Conservation (phyloP, 2,329 filamentous ascomycete genomes). For the Colletotrichum sp. region DNA sequence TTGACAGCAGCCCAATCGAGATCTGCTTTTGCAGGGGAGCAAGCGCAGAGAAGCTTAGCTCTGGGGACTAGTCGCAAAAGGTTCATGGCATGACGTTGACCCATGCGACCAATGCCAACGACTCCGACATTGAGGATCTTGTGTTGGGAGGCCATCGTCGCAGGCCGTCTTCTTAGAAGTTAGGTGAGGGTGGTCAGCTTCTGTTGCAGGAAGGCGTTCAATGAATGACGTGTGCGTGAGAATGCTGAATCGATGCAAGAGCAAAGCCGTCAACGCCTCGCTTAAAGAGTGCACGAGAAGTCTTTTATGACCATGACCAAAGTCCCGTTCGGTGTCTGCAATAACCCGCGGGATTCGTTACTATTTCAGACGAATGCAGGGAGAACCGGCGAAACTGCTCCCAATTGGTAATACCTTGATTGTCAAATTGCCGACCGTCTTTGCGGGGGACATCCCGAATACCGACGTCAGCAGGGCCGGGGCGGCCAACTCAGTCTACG, state of each 20-base stretch:
- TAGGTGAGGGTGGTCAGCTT: neutral
- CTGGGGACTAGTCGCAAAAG: conserved; percentile 48
- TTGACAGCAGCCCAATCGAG: conserved; percentile 47
- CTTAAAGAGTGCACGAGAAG: neutral
- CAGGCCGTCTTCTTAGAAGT: fast-evolving
- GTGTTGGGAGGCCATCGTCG: conserved; percentile 8
- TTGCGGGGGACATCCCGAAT: neutral
- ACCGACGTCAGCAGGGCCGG: neutral
- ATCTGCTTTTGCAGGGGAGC: conserved; percentile 48
- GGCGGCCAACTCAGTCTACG: neutral
- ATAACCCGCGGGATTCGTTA: neutral
- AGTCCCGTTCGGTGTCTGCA: neutral
- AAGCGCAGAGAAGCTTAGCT: conserved; percentile 54
- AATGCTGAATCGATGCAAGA: neutral
- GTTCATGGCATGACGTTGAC: conserved; percentile 54
- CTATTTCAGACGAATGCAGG: neutral
- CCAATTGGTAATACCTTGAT: neutral
- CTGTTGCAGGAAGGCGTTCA: neutral
- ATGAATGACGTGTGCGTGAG: neutral
- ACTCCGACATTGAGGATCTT: conserved; percentile 46
- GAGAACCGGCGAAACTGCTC: neutral
- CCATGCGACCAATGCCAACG: conserved; percentile 58
- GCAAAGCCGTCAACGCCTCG: neutral
- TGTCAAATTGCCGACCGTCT: neutral
- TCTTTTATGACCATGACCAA: neutral